phyloP scores from a whole-genome alignment of 202 grass and related monocot genomes.

The Saccharum hybrid region DNA sequence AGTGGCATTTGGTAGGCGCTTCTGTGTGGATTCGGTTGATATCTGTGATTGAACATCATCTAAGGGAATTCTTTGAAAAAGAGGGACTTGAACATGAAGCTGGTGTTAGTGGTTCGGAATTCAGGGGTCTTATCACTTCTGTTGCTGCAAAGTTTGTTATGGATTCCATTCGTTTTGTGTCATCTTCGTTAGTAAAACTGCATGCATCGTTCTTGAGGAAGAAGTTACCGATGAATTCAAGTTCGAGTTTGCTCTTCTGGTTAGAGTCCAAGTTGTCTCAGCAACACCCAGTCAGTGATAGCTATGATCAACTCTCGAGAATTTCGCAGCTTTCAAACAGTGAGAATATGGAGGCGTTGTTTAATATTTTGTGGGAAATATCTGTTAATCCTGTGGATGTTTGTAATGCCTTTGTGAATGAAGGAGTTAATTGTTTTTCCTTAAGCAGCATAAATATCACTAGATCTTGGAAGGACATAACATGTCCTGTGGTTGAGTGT shows the following conservation, averaged over 20 bases:
- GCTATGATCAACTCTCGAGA: constrained; percentile 46
- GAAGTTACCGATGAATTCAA: constrained; percentile 53
- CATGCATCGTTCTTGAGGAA: constrained; percentile 69
- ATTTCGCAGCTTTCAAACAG: constrained; percentile 51
- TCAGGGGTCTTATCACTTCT: constrained; percentile 38
- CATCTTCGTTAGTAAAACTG: constrained; percentile 74
- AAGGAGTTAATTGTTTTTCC: constrained; percentile 69
- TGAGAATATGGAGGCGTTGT: constrained; percentile 54
- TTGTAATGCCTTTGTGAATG: constrained; percentile 66
- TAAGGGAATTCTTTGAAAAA: constrained; percentile 54
- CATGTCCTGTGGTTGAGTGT: constrained; percentile 39
- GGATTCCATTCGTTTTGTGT: constrained; percentile 59
- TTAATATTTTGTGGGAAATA: constrained; percentile 72
- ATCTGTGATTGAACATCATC: constrained; percentile 59
- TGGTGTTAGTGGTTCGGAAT: constrained; percentile 44
- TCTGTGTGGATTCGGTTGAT: constrained; percentile 76
- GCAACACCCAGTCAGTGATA: constrained; percentile 42
- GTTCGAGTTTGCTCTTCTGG: constrained; percentile 56
- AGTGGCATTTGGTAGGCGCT: constrained; percentile 68
- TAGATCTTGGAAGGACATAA: constrained; percentile 71
- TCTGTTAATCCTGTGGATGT: constrained; percentile 67
- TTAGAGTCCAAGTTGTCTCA: constrained; percentile 58
- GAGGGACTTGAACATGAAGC: constrained; percentile 48
- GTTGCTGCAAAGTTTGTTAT: constrained; percentile 62
- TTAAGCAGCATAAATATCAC: constrained; percentile 43